Conservation (phyloP, 164 flowering plant species). For the Saururus chinensis region DNA sequence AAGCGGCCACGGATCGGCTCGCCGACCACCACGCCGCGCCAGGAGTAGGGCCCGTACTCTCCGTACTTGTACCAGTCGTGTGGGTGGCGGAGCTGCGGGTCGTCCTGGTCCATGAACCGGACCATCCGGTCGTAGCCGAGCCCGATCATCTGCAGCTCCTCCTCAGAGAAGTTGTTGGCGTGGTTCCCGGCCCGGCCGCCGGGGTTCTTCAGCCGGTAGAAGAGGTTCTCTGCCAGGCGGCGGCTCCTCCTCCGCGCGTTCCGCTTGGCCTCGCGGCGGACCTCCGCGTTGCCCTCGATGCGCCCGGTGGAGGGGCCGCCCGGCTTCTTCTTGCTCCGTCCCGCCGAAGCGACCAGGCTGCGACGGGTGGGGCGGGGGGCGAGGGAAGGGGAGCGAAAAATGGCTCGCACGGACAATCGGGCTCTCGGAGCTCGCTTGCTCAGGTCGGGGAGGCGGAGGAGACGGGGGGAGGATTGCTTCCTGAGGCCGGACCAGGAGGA, state of each 20-base stretch:
- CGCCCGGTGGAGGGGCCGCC: slow-evolving; percentile 49
- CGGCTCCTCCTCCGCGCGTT: slow-evolving; percentile 40
- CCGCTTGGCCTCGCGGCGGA: slow-evolving; percentile 50
- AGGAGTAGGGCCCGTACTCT: slow-evolving; percentile 78
- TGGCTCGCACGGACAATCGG: slow-evolving; percentile 2
- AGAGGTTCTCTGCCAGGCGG: slow-evolving; percentile 57
- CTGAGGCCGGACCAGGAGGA: slow-evolving; percentile 6
- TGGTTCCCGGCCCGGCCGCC: slow-evolving; percentile 43
- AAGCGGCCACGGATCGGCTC: slow-evolving; percentile 70
- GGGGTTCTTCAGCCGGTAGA: slow-evolving; percentile 74
- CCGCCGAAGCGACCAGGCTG: slow-evolving; percentile 32
- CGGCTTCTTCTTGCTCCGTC: slow-evolving; percentile 64
- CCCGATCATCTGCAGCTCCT: slow-evolving; percentile 73
- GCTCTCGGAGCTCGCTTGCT: slow-evolving; percentile 10
- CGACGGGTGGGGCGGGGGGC: slow-evolving; percentile 9
- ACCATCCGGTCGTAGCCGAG: slow-evolving; percentile 90
- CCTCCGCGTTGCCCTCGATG: slow-evolving; percentile 50
- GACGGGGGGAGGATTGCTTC: neutral
- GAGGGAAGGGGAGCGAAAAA: slow-evolving; percentile 12
- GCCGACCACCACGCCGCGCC: slow-evolving; percentile 86
- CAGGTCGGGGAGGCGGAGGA: neutral
- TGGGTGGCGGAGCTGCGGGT: slow-evolving; percentile 76
- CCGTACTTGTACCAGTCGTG: slow-evolving; percentile 97
- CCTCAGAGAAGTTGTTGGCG: slow-evolving; percentile 71
- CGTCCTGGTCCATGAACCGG: slow-evolving; percentile 82